A percentile compares a stretch with the other conserved stretches of the same genome.
Conservation (phyloP, 2,329 filamentous ascomycete species). For the Herpotrichia juniperi region DNA sequence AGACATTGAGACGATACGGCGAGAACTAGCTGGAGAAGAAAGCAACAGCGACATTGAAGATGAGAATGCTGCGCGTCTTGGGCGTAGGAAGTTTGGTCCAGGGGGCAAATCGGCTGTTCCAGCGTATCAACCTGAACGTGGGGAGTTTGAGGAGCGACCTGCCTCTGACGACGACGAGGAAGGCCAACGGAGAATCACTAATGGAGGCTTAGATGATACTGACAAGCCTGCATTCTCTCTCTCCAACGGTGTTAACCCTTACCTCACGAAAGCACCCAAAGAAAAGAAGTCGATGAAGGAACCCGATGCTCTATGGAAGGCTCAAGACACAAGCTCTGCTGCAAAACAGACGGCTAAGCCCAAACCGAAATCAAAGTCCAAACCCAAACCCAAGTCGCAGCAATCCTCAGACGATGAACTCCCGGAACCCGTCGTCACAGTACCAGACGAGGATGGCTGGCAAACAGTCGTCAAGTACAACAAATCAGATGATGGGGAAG, state of each 20-base stretch:
- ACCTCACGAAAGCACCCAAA: slow-evolving; percentile 39
- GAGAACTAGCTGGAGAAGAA: slow-evolving; percentile 70
- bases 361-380: slow-evolving; percentile 21
- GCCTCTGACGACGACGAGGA: slow-evolving; percentile 54
- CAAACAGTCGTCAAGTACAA: slow-evolving; percentile 48
- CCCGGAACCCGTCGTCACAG: slow-evolving; percentile 38
- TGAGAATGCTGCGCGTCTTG: slow-evolving; percentile 65
- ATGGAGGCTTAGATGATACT: neutral
- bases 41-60: slow-evolving; percentile 57
- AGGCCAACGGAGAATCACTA: slow-evolving; percentile 22
- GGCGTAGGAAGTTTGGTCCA: slow-evolving; percentile 74
- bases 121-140: slow-evolving; percentile 41
- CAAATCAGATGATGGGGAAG: slow-evolving; percentile 31
- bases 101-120: slow-evolving; percentile 39
- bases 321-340: slow-evolving; percentile 13
- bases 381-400: slow-evolving; percentile 11
- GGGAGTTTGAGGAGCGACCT: slow-evolving; percentile 67
- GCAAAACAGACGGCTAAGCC: slow-evolving; percentile 9
- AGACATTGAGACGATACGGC: slow-evolving; percentile 63
- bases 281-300: slow-evolving; percentile 23
- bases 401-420: slow-evolving; percentile 30
- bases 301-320: slow-evolving; percentile 17
- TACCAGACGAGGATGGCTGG: slow-evolving; percentile 51
- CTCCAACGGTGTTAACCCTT: slow-evolving; percentile 34
- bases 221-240: neutral